Evolutionary conservation across 768 basidiomycete species (phyloP).

Genomic region (Boletus tylopilopsis): DNA sequence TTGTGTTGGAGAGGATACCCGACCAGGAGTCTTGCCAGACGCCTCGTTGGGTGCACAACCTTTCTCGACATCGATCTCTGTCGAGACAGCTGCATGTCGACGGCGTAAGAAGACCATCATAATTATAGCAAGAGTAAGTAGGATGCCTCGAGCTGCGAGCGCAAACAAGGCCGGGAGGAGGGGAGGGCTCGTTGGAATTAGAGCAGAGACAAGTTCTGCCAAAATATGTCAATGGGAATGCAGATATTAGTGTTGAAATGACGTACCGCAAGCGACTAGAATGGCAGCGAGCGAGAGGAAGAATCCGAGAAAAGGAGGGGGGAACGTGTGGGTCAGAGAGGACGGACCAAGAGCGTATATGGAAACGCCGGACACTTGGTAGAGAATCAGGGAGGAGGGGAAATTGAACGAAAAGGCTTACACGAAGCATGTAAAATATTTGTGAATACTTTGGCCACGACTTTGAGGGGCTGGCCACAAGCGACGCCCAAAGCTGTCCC

Average conservation of each 20-base stretch:
- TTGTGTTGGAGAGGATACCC: constrained; percentile 29
- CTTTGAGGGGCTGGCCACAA: constrained; percentile 10
- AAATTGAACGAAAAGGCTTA: constrained; percentile 4
- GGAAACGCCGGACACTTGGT: constrained; percentile 25
- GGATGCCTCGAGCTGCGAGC: constrained; percentile 18
- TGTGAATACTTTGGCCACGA: constrained; percentile 14
- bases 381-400: background rate
- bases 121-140: constrained; percentile 16
- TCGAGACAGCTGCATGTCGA: background rate
- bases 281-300: constrained; percentile 17
- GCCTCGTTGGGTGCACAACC: background rate
- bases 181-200: constrained; percentile 22
- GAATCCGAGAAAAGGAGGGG: constrained; percentile 12
- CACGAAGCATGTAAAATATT: constrained; percentile 21
- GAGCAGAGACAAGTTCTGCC: constrained; percentile 24
- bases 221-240: background rate
- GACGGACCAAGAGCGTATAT: constrained; percentile 21
- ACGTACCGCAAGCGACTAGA: constrained; percentile 28
- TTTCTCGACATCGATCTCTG: constrained; percentile 16
- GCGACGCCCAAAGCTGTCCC: constrained; percentile 19
- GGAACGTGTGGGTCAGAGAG: background rate
- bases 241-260: background rate
- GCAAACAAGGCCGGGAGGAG: constrained; percentile 25
- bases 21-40: constrained; percentile 4
- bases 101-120: constrained; percentile 6